Evolutionary conservation across 108 stramenopile species (phyloP).

Genomic region (Skeletonema marinoi): DNA sequence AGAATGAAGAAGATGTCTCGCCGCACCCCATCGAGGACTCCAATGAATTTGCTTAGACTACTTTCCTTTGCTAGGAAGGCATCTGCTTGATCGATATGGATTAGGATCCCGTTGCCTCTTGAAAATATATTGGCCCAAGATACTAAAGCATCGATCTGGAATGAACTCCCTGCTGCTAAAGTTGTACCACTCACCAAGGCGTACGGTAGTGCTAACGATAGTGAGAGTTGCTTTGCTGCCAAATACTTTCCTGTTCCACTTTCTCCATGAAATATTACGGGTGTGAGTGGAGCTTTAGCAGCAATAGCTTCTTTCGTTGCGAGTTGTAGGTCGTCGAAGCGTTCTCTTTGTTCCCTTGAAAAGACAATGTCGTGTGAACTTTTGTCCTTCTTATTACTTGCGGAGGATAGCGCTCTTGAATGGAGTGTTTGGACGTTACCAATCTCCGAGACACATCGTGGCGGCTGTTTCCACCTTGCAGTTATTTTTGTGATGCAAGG

Average conservation of each 20-base stretch:
- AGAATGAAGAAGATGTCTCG: slow-evolving; percentile 99
- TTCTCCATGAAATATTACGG: not conserved
- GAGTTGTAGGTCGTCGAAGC: not conserved
- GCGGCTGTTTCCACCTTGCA: not conserved
- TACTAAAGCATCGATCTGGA: not conserved
- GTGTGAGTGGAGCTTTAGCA: not conserved
- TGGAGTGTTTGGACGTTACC: not conserved
- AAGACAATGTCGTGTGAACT: not conserved
- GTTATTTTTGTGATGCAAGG: not conserved
- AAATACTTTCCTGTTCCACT: not conserved
- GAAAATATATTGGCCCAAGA: not conserved
- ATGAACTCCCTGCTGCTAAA: not conserved
- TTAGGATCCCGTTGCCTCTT: slow-evolving; percentile 73
- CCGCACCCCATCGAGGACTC: slow-evolving; percentile 89
- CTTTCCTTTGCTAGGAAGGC: slow-evolving; percentile 96
- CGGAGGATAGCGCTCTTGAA: not conserved
- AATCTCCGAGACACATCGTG: not conserved
- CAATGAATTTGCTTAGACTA: slow-evolving; percentile 97
- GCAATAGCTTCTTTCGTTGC: not conserved
- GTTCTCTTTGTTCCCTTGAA: not conserved
- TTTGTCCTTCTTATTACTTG: not conserved
- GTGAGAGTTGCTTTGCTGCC: not conserved
- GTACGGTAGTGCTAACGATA: not conserved
- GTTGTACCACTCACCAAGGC: not conserved
- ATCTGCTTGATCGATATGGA: slow-evolving; percentile 99